Evolutionary conservation across 2,329 filamentous ascomycete genomes (phyloP), one percentile per base, ranked within the genome.

Genomic region (Scedosporium minutisporum): DNA sequence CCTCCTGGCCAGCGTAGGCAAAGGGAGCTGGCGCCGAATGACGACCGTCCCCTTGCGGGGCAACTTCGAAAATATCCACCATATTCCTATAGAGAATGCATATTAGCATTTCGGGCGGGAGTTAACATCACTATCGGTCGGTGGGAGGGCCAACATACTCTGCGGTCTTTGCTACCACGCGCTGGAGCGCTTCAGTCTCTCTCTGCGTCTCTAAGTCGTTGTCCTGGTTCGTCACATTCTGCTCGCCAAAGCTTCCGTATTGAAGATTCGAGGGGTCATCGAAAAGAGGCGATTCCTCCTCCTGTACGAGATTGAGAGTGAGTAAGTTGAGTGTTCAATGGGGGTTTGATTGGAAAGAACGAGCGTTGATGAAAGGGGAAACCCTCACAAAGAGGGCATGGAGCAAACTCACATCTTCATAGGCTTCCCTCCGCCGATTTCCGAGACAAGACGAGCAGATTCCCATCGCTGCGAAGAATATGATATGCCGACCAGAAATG

Each of bases 1-100:
- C 77, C 65, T 85, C 82, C 69, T 85, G 83, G 58, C 79, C 80
- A 60, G 81, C 77, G 67, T 81, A 80, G 27, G 74, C 74, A 61
- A 82, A 82, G 1, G 75, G 75, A 16, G 74, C 69, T 67, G 68
- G 71, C 64, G 64, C 70, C 64, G 65, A 73, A 68, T 67, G 76
- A 68, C 65, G 71, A 60, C 70, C 68, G 41, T 74, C 72, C 64
- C 79, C 79, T 63, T 82, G 79, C 23, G 83, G 82, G 42, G 82
- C 80, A 69, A 87, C 85, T 65, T 87, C 84, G 73, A 87, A 87
- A 57, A 88, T 83, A 69, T 88, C 85, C 64, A 88, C 84, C 74
- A 88, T 83, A 68, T 87, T 86, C 68, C 85, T 88, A 69, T 59
- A 65, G 57, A 51, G 18, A 16, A 12, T 71, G 53, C 71, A 55